Conservation (phyloP, 495 filamentous ascomycete genomes). For the Podospora comata region DNA sequence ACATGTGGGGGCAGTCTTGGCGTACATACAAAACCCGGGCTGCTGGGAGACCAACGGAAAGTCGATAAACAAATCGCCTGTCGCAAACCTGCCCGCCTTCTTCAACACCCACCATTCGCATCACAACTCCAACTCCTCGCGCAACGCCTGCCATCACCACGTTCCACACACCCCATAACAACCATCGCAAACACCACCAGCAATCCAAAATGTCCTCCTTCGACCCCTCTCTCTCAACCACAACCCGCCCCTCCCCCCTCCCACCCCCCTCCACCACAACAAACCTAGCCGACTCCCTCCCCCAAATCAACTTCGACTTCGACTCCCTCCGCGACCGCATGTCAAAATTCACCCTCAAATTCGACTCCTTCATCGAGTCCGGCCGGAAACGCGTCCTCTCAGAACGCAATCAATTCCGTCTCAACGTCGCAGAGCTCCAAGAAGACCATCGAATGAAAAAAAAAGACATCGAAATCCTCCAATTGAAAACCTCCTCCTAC, state of each 20-base stretch:
- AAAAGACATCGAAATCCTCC: slow-evolving; percentile 79
- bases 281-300: slow-evolving; percentile 70
- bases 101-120: neutral
- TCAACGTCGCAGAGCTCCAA: slow-evolving; percentile 84
- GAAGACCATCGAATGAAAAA: slow-evolving; percentile 89
- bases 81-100: neutral
- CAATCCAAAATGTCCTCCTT: slow-evolving; percentile 61
- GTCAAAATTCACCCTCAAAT: slow-evolving; percentile 85
- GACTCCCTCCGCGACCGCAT: slow-evolving; percentile 93
- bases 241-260: slow-evolving; percentile 74
- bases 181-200: slow-evolving; percentile 16
- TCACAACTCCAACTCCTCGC: neutral
- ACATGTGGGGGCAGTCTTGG: slow-evolving; percentile 14
- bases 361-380: slow-evolving; percentile 90
- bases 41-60: slow-evolving; percentile 26
- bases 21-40: slow-evolving; percentile 4
- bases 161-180: neutral
- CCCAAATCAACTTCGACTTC: slow-evolving; percentile 92
- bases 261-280: slow-evolving; percentile 51
- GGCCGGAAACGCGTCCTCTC: slow-evolving; percentile 85
- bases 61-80: slow-evolving; percentile 22
- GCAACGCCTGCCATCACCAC: neutral
- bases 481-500: slow-evolving; percentile 71
- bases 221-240: slow-evolving; percentile 73
- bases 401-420: slow-evolving; percentile 89